These are phyloP conservation scores for Vicia sativa DNA, from an alignment of 306 rosid genomes.

Conservation along the genomic window DNA sequence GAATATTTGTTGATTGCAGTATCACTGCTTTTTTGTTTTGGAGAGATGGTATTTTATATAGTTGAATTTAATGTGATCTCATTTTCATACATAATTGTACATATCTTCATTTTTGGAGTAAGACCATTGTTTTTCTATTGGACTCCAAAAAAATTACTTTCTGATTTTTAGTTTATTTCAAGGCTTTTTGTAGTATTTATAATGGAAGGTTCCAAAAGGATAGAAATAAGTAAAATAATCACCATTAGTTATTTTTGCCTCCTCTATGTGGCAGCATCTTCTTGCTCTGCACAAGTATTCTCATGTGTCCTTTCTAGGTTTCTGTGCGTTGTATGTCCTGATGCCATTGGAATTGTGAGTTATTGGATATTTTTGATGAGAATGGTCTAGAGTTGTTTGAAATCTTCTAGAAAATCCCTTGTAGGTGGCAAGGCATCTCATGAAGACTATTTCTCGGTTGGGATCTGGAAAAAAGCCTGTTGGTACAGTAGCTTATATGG, in stretches of 20 bases:
- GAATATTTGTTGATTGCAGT: conserved; percentile 22
- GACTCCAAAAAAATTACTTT: conserved; percentile 8
- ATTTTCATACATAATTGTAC: neutral
- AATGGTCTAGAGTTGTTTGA: conserved; percentile 32
- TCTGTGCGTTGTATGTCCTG: neutral
- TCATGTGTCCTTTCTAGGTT: too few species aligned
- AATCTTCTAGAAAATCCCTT: conserved; percentile 27
- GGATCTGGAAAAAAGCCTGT: conserved; percentile 79
- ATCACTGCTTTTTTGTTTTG: conserved; percentile 20
- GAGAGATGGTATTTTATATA: conserved; percentile 21
- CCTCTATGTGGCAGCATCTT: conserved; percentile 17
- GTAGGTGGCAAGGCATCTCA: conserved; percentile 92
- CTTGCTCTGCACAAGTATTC: neutral
- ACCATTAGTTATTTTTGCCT: conserved; percentile 10
- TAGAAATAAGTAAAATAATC: conserved; percentile 18
- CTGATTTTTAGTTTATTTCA: conserved; percentile 19
- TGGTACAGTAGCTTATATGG: conserved; percentile 89
- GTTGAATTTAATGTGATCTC: conserved; percentile 26
- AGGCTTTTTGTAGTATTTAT: conserved; percentile 26
- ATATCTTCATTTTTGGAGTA: conserved; percentile 17
- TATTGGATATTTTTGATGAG: conserved; percentile 22
- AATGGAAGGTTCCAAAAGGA: conserved; percentile 1
- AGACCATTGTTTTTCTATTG: conserved; percentile 7
- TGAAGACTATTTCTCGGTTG: conserved; percentile 85
- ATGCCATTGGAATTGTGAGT: conserved; percentile 14